A percentile compares a stretch with the other conserved stretches of the same genome.
Evolutionary conservation across 164 flowering plant species (phyloP).

Genomic region (Magnolia kwangsiensis): DNA sequence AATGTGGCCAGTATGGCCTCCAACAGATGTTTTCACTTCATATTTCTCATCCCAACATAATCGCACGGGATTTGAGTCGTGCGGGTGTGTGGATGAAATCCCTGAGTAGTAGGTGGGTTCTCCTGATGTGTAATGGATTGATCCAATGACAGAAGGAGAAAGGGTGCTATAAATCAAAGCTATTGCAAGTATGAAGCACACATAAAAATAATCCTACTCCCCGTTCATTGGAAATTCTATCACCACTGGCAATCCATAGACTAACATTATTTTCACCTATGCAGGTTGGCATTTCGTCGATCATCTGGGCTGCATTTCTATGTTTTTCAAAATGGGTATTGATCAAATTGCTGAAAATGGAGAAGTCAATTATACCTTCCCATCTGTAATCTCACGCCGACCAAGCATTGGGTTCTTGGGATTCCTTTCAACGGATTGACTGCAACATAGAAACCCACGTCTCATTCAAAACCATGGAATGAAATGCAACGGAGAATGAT

Average conservation of each 20-base stretch:
- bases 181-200: no score
- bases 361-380: constrained; percentile 42
- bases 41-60: no score
- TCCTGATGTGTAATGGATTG: no score
- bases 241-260: background rate
- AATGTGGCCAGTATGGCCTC: no score
- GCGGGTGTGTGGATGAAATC: no score
- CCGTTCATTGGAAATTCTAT: background rate
- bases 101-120: no score
- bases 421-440: constrained; percentile 52
- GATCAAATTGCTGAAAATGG: background rate
- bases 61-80: no score
- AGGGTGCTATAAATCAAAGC: no score
- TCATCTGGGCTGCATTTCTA: background rate
- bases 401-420: constrained; percentile 70
- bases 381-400: constrained; percentile 51
- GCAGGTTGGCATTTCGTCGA: background rate
- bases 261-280: background rate
- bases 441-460: constrained; percentile 20
- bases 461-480: background rate
- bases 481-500: background rate
- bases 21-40: no score
- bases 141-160: no score
- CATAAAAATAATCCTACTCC: background rate
- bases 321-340: background rate